Conservation (phyloP, 768 basidiomycete species). For the Lentinula guzmanii region DNA sequence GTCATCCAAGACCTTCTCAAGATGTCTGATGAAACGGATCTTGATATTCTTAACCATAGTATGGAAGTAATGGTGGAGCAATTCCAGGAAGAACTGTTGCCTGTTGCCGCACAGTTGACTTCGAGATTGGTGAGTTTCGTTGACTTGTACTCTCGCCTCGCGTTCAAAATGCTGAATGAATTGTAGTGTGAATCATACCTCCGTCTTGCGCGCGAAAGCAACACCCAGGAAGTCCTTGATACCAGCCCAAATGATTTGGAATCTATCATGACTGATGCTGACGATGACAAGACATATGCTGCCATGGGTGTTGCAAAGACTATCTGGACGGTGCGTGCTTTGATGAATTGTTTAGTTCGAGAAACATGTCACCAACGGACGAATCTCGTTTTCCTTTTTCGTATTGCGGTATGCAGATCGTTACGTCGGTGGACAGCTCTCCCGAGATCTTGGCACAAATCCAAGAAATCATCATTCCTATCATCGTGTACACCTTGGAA, state of each 20-base stretch:
- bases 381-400: not conserved
- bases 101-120: conserved; percentile 78
- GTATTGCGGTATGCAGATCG: conserved; percentile 40
- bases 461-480: conserved; percentile 76
- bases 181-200: conserved; percentile 75
- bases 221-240: conserved; percentile 43
- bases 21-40: conserved; percentile 85
- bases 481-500: conserved; percentile 72
- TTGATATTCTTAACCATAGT: conserved; percentile 75
- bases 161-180: not conserved
- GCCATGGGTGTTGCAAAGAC: conserved; percentile 88
- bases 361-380: not conserved
- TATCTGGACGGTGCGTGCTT: conserved; percentile 58
- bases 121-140: conserved; percentile 56
- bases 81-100: conserved; percentile 79
- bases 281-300: conserved; percentile 83
- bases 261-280: conserved; percentile 43
- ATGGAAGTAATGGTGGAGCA: conserved; percentile 86
- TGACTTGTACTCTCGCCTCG: not conserved
- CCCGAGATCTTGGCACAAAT: conserved; percentile 73
- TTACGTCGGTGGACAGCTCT: conserved; percentile 66
- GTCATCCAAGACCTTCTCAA: conserved; percentile 89
- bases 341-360: not conserved
- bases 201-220: conserved; percentile 67
- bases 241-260: conserved; percentile 47